Percentiles rank a stretch among this genome's conserved stretches.
Evolutionary conservation across 2,329 filamentous ascomycete species (phyloP).

Genomic region (Neopestalotiopsis clavispora): DNA sequence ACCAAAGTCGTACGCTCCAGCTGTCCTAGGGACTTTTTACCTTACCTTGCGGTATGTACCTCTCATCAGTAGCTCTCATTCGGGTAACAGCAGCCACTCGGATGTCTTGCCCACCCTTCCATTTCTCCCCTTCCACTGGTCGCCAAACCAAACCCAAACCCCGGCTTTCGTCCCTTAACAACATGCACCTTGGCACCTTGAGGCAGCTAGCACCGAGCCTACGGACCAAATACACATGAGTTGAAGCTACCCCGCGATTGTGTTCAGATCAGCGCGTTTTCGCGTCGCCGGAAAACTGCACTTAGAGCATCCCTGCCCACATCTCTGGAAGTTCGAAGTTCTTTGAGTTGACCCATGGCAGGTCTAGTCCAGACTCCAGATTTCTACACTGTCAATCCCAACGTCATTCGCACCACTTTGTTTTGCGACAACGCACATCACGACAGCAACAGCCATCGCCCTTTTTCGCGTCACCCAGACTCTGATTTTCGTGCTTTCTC

Average conservation of each 20-base stretch:
- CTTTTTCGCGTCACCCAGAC: neutral
- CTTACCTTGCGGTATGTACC: too few species aligned
- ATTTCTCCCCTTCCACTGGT: neutral
- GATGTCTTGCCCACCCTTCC: neutral
- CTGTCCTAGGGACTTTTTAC: too few species aligned
- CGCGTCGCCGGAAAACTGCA: neutral
- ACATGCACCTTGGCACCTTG: neutral
- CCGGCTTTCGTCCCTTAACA: too few species aligned
- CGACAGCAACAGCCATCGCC: neutral
- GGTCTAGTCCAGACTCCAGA: neutral
- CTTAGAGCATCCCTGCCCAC: neutral
- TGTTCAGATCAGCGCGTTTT: neutral
- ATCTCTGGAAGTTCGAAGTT: too few species aligned
- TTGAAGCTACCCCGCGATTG: constrained; percentile 8
- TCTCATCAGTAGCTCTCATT: too few species aligned
- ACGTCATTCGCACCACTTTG: neutral
- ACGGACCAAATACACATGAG: neutral
- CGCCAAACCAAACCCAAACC: neutral
- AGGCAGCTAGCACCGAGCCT: neutral
- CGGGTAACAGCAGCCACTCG: neutral
- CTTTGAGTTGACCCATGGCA: too few species aligned
- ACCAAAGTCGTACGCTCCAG: too few species aligned
- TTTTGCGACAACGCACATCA: too few species aligned
- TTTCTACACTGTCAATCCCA: neutral
- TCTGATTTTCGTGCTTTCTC: neutral